These are phyloP conservation scores for Chrysanthemum lavandulifolium DNA, from an alignment of 129 eudicot species.

Conservation along the genomic window DNA sequence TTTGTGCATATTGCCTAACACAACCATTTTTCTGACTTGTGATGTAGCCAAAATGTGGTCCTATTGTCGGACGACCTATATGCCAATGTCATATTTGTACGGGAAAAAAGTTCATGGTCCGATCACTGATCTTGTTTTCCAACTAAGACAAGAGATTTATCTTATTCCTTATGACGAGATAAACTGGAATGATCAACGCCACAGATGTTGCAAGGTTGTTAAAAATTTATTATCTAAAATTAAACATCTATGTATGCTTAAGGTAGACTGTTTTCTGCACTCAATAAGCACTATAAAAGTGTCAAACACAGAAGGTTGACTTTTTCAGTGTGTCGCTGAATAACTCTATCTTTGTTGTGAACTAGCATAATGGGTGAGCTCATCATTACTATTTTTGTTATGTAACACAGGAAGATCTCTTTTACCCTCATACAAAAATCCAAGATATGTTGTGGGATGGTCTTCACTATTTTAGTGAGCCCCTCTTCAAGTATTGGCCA, in stretches of 20 bases:
- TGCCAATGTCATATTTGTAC: conserved; percentile 69
- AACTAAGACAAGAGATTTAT: conserved; percentile 52
- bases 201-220: conserved; percentile 56
- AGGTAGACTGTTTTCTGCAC: no score
- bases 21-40: not conserved
- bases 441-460: conserved; percentile 71
- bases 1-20: no score
- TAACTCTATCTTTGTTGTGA: no score
- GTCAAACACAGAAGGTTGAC: no score
- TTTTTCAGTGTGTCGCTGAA: no score
- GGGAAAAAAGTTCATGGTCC: conserved; percentile 53
- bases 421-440: conserved; percentile 49
- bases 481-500: conserved; percentile 60
- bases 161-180: conserved; percentile 46
- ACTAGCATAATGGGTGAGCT: not conserved
- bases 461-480: conserved; percentile 56
- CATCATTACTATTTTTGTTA: not conserved
- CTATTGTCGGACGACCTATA: conserved; percentile 53
- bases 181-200: conserved; percentile 62
- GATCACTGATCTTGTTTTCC: conserved; percentile 56
- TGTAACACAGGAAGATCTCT: conserved; percentile 52
- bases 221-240: not conserved
- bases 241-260: not conserved
- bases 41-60: conserved; percentile 69
- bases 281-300: no score